phyloP scores from a whole-genome alignment of 805 yeast species.

The Torulaspora franciscae region DNA sequence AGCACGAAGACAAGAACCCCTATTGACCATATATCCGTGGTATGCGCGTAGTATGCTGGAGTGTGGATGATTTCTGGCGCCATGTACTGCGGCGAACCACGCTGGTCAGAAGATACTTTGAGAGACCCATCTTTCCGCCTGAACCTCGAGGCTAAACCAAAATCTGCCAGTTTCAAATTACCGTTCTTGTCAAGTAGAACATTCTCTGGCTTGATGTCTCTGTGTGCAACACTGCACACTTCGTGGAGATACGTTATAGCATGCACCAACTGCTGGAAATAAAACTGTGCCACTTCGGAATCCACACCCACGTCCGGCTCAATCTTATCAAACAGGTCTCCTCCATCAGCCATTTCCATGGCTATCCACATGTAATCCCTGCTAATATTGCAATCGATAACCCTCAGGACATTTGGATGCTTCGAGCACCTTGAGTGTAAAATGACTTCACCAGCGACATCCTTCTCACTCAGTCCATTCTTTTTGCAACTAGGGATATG shows the following conservation, averaged over 20 bases:
- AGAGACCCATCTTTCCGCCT: slow-evolving; percentile 46
- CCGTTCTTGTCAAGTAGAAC: slow-evolving; percentile 58
- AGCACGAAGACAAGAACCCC: slow-evolving; percentile 61
- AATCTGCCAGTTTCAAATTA: slow-evolving; percentile 68
- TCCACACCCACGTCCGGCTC: slow-evolving; percentile 72
- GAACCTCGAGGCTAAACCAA: slow-evolving; percentile 66
- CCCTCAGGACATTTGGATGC: slow-evolving; percentile 56
- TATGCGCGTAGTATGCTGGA: slow-evolving; percentile 49
- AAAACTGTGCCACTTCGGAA: slow-evolving; percentile 60
- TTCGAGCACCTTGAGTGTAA: slow-evolving; percentile 55
- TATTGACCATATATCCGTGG: slow-evolving; percentile 64
- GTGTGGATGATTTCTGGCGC: slow-evolving; percentile 61
- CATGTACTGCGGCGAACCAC: slow-evolving; percentile 74
- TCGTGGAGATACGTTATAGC: slow-evolving; percentile 58
- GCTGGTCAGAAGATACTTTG: slow-evolving; percentile 46
- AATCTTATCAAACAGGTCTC: slow-evolving; percentile 73
- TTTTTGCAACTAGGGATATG: slow-evolving; percentile 39
- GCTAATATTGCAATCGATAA: slow-evolving; percentile 51
- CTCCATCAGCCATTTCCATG: slow-evolving; percentile 66
- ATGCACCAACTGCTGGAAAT: slow-evolving; percentile 58
- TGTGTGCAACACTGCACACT: slow-evolving; percentile 62
- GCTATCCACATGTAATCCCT: slow-evolving; percentile 58
- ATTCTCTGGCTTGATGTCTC: slow-evolving; percentile 76
- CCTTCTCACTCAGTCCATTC: slow-evolving; percentile 38
- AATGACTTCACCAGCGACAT: slow-evolving; percentile 49